Evolutionary conservation across 1,284 basidiomycete species (phyloP), one percentile per base, ranked within the genome.

Genomic region (Anthracocystis walkeri): DNA sequence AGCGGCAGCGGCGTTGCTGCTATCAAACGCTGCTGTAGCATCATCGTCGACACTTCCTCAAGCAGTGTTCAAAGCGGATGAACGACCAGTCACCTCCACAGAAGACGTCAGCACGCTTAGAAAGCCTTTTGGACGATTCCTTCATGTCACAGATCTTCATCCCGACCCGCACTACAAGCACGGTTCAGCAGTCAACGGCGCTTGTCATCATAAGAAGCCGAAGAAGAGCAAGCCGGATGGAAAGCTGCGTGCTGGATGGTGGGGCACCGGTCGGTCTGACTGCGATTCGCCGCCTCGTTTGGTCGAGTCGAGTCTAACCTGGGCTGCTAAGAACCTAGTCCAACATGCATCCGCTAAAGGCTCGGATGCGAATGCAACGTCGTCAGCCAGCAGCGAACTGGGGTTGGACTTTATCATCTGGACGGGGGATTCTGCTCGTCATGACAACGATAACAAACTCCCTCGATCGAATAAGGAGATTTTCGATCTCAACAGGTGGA

Each of bases 371-470:
- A 25, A 46, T 10, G 5, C 21, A 23, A 48, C 33, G 8, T 38
- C 42, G 10, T 33, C 53, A 5, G 11, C 38, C 45, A n/a, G 35
- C 10, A 21, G 14, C 35, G 23, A 29, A 10, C 7, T 40, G 12
- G 68, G 91, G 93, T 79, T 97, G 49, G 95, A 97, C 85, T 97
- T 97, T 85, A 57, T 79, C 41, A 51, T 85, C 91, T 92, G 92
- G 93, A 96, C 94, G 7, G 94, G 94, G 42, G 94, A 97, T 86
- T 94, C 91, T 86, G 94, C 93, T 38, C 90, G 94, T 85, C 94
- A 95, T 85, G 94, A 97, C 85, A 93, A 92, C 82, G 94, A 96
- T 86, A 89, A 90, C 62, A 88, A 89, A 69, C 83, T 91, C 11
- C 94, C 94, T 46, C 90, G 95, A 62, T 93, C 93, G 44, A 88